These are phyloP conservation scores for Phtheirospermum japonicum DNA, from an alignment of 257 asterid species.

Conservation along the genomic window DNA sequence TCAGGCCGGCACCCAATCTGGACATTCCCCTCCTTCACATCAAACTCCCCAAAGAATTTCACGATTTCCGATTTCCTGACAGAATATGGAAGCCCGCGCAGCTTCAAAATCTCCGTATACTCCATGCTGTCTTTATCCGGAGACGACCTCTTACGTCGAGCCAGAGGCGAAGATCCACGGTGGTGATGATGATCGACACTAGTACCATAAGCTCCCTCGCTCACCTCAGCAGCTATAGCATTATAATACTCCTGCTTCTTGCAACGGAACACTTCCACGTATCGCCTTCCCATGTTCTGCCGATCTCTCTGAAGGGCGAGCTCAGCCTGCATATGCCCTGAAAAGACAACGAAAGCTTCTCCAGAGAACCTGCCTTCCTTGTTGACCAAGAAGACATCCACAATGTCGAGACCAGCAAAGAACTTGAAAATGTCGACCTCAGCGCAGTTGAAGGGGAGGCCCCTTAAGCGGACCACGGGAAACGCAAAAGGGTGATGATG, in stretches of 20 bases:
- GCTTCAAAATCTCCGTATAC: conserved; percentile 76
- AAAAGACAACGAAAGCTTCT: conserved; percentile 86
- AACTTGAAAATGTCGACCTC: conserved; percentile 76
- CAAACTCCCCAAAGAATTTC: conserved; percentile 66
- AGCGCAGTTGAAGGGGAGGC: conserved; percentile 86
- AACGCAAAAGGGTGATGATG: conserved; percentile 45
- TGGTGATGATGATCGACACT: conserved; percentile 29
- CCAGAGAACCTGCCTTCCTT: conserved; percentile 84
- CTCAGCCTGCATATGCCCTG: conserved; percentile 80
- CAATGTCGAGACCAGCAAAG: conserved; percentile 83
- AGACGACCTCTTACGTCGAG: conserved; percentile 66
- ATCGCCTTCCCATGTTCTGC: conserved; percentile 92
- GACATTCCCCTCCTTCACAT: conserved; percentile 60
- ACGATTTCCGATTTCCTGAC: conserved; percentile 65
- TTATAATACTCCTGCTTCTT: conserved; percentile 84
- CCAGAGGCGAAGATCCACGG: conserved; percentile 51
- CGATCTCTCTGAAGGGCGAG: conserved; percentile 79
- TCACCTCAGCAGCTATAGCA: conserved; percentile 87
- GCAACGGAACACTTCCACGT: conserved; percentile 95
- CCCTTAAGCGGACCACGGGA: conserved; percentile 89
- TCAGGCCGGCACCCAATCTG: conserved; percentile 68
- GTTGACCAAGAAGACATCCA: conserved; percentile 78
- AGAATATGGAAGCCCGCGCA: conserved; percentile 85
- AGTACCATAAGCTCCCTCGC: conserved; percentile 53
- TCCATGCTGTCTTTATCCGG: conserved; percentile 79